Conservation (phyloP, 108 stramenopile genomes). For the Cyclotella choctawhatcheeana region DNA sequence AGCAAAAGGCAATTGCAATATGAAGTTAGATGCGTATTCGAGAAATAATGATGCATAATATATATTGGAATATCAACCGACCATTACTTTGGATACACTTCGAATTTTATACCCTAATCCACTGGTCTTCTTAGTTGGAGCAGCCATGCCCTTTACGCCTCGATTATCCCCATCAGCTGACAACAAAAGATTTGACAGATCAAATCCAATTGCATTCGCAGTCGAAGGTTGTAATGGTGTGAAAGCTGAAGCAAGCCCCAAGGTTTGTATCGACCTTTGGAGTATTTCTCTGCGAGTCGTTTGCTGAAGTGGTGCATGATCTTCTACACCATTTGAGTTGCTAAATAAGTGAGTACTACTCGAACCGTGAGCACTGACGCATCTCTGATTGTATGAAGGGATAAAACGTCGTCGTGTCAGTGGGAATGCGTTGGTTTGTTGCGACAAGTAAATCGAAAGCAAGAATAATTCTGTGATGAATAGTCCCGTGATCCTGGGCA, state of each 20-base stretch:
- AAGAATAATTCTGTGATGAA: neutral
- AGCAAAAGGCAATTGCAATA: too few relatives aligned
- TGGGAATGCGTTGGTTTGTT: slow-evolving; percentile 13
- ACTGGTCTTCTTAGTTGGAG: slow-evolving; percentile 44
- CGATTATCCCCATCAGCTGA: slow-evolving; percentile 19
- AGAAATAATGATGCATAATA: neutral
- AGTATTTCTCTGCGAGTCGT: slow-evolving; percentile 19
- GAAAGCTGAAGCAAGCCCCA: slow-evolving; percentile 10
- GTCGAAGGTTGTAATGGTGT: neutral
- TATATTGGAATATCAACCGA: slow-evolving; percentile 1
- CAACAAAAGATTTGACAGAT: slow-evolving; percentile 6
- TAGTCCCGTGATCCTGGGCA: too few relatives aligned
- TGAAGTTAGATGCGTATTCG: too few relatives aligned
- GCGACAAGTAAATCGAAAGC: neutral
- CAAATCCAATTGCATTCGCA: slow-evolving; percentile 11
- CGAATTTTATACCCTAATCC: slow-evolving; percentile 54
- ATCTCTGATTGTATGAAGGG: neutral
- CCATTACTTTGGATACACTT: slow-evolving; percentile 52
- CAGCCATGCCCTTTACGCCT: slow-evolving; percentile 46
- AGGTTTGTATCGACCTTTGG: slow-evolving; percentile 9
- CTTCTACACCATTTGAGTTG: neutral
- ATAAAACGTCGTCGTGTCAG: neutral
- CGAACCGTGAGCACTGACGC: neutral
- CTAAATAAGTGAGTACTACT: neutral
- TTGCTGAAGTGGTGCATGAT: neutral